A percentile compares a stretch with the other conserved stretches of the same genome.
These are phyloP conservation scores for Tagetes erecta DNA, from an alignment of 129 eudicot species.

Conservation along the genomic window DNA sequence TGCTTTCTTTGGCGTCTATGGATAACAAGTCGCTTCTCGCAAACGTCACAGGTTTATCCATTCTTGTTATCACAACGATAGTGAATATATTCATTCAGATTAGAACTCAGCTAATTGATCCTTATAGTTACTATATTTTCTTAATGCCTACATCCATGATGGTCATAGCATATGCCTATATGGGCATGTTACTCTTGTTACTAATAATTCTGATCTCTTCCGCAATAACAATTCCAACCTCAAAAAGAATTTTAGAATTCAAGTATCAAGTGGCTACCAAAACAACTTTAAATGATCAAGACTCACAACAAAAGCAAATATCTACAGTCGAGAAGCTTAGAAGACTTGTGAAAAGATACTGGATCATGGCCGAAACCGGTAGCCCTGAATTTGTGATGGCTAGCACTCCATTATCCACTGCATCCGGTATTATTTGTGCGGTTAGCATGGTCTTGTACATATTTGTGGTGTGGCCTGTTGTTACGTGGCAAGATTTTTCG, in stretches of 20 bases:
- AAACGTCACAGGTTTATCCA: neutral
- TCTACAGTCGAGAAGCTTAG: constrained; percentile 5
- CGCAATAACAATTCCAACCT: constrained; percentile 11
- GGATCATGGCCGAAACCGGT: constrained; percentile 12
- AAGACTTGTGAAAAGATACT: neutral
- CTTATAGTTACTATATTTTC: no score
- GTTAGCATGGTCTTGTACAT: no score
- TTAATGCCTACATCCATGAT: no score
- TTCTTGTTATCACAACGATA: constrained; percentile 36
- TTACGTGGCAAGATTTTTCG: no score
- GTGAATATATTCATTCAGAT: constrained; percentile 34
- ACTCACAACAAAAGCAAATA: neutral
- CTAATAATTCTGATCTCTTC: constrained; percentile 18
- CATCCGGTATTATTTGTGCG: no score
- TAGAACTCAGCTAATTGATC: no score
- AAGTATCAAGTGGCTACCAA: constrained; percentile 14
- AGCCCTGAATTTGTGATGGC: neutral
- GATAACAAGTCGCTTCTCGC: no score
- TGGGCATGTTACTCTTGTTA: constrained; percentile 15
- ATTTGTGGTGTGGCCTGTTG: no score
- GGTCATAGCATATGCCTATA: neutral
- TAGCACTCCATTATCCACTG: no score
- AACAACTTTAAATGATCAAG: neutral
- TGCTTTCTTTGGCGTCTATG: no score
- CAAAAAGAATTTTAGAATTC: constrained; percentile 9